Percentiles rank a stretch among this genome's conserved stretches.
These are phyloP conservation scores for Petunia axillaris DNA, from an alignment of 257 asterid genomes.

Conservation along the genomic window DNA sequence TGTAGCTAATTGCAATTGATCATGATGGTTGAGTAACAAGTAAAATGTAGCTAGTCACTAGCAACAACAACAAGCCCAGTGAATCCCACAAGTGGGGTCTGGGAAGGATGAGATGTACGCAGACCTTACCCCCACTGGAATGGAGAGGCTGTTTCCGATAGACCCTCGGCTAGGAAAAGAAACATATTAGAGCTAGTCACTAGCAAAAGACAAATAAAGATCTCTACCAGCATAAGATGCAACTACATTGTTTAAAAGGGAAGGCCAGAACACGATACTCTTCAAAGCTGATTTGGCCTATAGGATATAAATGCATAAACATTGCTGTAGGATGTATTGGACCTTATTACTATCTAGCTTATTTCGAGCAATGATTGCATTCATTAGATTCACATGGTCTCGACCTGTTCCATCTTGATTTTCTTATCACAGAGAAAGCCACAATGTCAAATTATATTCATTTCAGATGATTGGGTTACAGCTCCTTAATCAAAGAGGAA, in stretches of 20 bases:
- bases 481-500: conserved; percentile 2
- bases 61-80: too few species aligned
- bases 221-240: neutral
- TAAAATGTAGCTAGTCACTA: neutral
- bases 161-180: too few species aligned
- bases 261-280: neutral
- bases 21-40: neutral
- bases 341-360: conserved; percentile 14
- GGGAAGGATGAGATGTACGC: too few species aligned
- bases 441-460: conserved; percentile 19
- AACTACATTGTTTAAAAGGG: neutral
- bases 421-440: neutral
- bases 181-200: neutral
- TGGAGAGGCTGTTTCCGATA: too few species aligned
- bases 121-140: too few species aligned
- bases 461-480: neutral
- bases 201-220: neutral
- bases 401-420: conserved; percentile 3
- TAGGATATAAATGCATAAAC: neutral
- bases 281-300: neutral
- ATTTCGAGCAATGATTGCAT: neutral
- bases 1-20: neutral
- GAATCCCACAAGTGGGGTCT: too few species aligned
- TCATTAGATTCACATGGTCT: conserved; percentile 4
- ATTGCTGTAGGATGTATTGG: neutral